phyloP scores from a whole-genome alignment of 768 basidiomycete species.

The Dacryopinax primogenitus region DNA sequence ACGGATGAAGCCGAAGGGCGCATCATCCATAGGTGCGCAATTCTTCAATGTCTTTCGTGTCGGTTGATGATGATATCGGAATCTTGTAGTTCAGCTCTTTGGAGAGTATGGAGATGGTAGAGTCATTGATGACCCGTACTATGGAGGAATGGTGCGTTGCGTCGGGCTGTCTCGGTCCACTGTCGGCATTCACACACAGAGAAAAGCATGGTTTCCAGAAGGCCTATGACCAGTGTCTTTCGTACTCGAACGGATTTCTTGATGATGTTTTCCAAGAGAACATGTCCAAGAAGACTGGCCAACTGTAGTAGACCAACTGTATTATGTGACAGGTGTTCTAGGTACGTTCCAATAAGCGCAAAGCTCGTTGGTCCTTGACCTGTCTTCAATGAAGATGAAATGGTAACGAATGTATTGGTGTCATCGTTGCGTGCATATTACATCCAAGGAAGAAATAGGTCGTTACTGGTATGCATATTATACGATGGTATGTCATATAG shows the following conservation, averaged over 20 bases:
- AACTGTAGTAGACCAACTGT: not conserved
- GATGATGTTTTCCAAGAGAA: conserved; percentile 33
- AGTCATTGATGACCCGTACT: conserved; percentile 77
- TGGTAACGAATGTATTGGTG: not conserved
- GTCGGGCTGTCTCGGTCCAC: too few relatives aligned
- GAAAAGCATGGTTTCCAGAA: conserved; percentile 56
- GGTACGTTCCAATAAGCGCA: not conserved
- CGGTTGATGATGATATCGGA: not conserved
- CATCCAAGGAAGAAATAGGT: not conserved
- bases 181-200: not conserved
- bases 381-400: too few relatives aligned
- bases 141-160: conserved; percentile 51
- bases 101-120: conserved; percentile 60
- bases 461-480: conserved; percentile 10
- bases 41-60: not conserved
- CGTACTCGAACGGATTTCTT: conserved; percentile 65
- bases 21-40: conserved; percentile 37
- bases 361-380: too few relatives aligned
- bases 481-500: not conserved
- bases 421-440: not conserved
- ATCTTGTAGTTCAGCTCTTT: conserved; percentile 47
- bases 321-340: too few relatives aligned
- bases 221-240: conserved; percentile 63
- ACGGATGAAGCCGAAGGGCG: conserved; percentile 33
- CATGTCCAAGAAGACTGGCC: conserved; percentile 1